These are phyloP conservation scores for Sporopachydermia lactativora DNA, from an alignment of 805 yeast genomes.

Conservation along the genomic window DNA sequence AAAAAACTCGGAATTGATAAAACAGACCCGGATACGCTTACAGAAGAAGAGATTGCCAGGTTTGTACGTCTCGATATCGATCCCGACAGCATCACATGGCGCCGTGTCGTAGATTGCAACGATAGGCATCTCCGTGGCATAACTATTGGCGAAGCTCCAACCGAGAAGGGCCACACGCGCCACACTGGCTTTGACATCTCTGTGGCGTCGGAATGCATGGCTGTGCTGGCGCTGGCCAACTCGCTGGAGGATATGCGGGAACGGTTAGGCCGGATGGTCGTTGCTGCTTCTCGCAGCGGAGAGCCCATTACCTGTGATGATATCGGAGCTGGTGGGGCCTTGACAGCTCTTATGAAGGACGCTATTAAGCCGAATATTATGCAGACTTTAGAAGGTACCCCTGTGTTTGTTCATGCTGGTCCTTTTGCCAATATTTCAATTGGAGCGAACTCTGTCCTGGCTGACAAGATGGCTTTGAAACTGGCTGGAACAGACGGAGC, in stretches of 20 bases:
- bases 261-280: slow-evolving; percentile 80
- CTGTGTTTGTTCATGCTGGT: slow-evolving; percentile 95
- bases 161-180: slow-evolving; percentile 81
- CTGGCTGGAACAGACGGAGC: slow-evolving; percentile 56
- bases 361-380: slow-evolving; percentile 92
- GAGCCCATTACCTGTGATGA: slow-evolving; percentile 89
- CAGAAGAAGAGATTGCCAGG: slow-evolving; percentile 54
- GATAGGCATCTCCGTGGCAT: slow-evolving; percentile 84
- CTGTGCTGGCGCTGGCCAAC: slow-evolving; percentile 75
- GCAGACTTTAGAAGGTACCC: slow-evolving; percentile 97
- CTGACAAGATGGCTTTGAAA: slow-evolving; percentile 86
- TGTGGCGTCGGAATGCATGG: slow-evolving; percentile 95
- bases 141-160: slow-evolving; percentile 83
- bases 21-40: slow-evolving; percentile 68
- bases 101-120: slow-evolving; percentile 88
- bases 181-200: slow-evolving; percentile 90
- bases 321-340: slow-evolving; percentile 89
- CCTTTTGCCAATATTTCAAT: slow-evolving; percentile 96
- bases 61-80: slow-evolving; percentile 83
- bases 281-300: slow-evolving; percentile 64
- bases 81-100: slow-evolving; percentile 81
- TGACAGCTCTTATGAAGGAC: slow-evolving; percentile 88
- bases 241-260: slow-evolving; percentile 72
- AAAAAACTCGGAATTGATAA: slow-evolving; percentile 69
- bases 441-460: slow-evolving; percentile 90